These are phyloP conservation scores for Jaapia argillacea DNA, from an alignment of 768 basidiomycete genomes.

Conservation along the genomic window DNA sequence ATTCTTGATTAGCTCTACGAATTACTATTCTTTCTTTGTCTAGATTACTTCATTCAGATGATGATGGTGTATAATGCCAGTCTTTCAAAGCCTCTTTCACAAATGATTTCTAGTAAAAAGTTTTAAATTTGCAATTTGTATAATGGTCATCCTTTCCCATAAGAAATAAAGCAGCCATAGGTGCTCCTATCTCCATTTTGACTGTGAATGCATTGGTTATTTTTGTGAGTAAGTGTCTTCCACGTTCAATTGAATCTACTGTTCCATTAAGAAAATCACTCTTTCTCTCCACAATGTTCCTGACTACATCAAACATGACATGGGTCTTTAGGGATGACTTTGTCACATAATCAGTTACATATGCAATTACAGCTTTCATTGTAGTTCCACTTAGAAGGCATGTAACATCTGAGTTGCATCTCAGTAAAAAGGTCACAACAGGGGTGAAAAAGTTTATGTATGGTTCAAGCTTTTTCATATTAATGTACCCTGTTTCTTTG, in stretches of 20 bases:
- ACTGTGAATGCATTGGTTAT: slow-evolving; percentile 25
- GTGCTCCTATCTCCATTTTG: slow-evolving; percentile 26
- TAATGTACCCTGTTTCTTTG: slow-evolving; percentile 16
- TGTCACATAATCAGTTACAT: slow-evolving; percentile 34
- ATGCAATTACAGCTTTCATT: slow-evolving; percentile 26
- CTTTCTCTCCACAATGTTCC: slow-evolving; percentile 14
- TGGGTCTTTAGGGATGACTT: slow-evolving; percentile 29
- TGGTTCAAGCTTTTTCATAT: slow-evolving; percentile 20
- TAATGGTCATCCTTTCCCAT: slow-evolving; percentile 28
- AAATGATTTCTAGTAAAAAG: slow-evolving; percentile 24
- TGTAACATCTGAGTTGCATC: slow-evolving; percentile 30
- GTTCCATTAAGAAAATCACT: slow-evolving; percentile 11
- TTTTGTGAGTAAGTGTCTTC: slow-evolving; percentile 22
- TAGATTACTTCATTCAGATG: slow-evolving; percentile 2
- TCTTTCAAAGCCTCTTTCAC: slow-evolving; percentile 5
- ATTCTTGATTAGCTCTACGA: slow-evolving; percentile 2
- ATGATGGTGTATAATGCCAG: not conserved
- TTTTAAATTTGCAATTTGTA: slow-evolving; percentile 23
- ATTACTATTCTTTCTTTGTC: slow-evolving; percentile 2
- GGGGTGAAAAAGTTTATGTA: slow-evolving; percentile 26
- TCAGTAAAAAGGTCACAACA: slow-evolving; percentile 20
- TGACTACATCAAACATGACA: slow-evolving; percentile 23
- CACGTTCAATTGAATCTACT: slow-evolving; percentile 9
- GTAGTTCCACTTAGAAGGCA: slow-evolving; percentile 28
- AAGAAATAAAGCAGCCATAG: slow-evolving; percentile 25